Evolutionary conservation across 2,329 filamentous ascomycete species (phyloP).

Genomic region (Didymella segeticola): DNA sequence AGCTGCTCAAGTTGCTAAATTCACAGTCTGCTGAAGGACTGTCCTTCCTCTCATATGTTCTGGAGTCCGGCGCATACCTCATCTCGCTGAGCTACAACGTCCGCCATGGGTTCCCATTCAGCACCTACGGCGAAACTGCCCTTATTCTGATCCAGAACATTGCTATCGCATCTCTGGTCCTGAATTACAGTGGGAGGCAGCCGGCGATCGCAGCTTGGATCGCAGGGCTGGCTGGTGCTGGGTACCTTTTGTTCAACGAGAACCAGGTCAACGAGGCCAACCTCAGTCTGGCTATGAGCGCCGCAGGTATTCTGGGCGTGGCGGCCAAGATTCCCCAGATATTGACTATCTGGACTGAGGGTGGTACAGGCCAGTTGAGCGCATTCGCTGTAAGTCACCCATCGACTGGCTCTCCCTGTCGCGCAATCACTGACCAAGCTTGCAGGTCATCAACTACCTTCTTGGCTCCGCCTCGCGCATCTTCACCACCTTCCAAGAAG

Average conservation of each 20-base stretch:
- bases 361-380: conserved; percentile 92
- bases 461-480: conserved; percentile 90
- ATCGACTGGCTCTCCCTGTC: too few species aligned
- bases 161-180: conserved; percentile 82
- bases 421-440: neutral
- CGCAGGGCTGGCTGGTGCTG: conserved; percentile 72
- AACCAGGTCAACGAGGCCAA: conserved; percentile 69
- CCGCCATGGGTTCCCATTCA: conserved; percentile 91
- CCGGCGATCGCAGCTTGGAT: conserved; percentile 78
- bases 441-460: conserved; percentile 96
- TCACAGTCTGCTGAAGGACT: conserved; percentile 84
- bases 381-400: conserved; percentile 82
- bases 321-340: conserved; percentile 96
- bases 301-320: conserved; percentile 80
- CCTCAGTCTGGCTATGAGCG: conserved; percentile 80
- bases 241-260: conserved; percentile 73
- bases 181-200: conserved; percentile 77
- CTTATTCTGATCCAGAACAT: conserved; percentile 93
- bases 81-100: conserved; percentile 92
- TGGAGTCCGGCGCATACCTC: conserved; percentile 87
- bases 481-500: conserved; percentile 97
- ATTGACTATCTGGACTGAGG: conserved; percentile 79
- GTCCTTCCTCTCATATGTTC: conserved; percentile 87
- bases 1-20: conserved; percentile 88
- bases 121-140: conserved; percentile 93